Evolutionary conservation across 306 rosid genomes (phyloP).

Genomic region (Urtica urens): DNA sequence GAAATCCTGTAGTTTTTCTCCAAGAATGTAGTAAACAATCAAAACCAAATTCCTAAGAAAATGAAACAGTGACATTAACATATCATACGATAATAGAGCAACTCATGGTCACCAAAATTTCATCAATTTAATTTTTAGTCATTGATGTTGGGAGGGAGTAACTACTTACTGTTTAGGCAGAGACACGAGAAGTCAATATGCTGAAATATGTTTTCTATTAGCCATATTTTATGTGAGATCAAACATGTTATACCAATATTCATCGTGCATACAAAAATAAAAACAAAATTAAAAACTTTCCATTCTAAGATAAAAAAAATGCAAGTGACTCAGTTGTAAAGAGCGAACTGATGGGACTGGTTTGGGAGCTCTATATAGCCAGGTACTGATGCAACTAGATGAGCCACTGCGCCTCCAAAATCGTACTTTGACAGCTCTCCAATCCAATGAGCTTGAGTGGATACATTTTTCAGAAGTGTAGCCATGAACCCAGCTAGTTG

Average conservation of each 20-base stretch:
- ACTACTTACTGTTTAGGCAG: slow-evolving; percentile 25
- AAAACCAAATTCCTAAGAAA: too few relatives aligned
- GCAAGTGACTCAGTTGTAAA: slow-evolving; percentile 28
- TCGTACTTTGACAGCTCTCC: slow-evolving; percentile 57
- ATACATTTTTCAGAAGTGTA: slow-evolving; percentile 51
- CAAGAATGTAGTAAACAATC: too few relatives aligned
- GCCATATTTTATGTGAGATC: too few relatives aligned
- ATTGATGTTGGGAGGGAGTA: too few relatives aligned
- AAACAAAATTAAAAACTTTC: background rate
- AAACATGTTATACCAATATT: too few relatives aligned
- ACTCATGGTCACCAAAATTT: too few relatives aligned
- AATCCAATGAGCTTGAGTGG: slow-evolving; percentile 67
- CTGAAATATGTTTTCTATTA: slow-evolving; percentile 13
- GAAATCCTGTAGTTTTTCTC: too few relatives aligned
- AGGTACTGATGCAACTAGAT: slow-evolving; percentile 67
- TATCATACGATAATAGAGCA: too few relatives aligned
- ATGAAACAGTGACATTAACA: too few relatives aligned
- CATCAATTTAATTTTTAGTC: too few relatives aligned
- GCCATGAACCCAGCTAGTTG: slow-evolving; percentile 84
- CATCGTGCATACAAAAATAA: background rate
- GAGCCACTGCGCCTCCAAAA: slow-evolving; percentile 56
- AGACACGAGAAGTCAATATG: slow-evolving; percentile 18
- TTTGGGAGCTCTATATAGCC: slow-evolving; percentile 38
- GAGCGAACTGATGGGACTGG: slow-evolving; percentile 22
- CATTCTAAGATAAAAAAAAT: background rate